Base-by-base conservation (phyloP, 139 green algal genomes). In the Volvox africanus region DNA sequence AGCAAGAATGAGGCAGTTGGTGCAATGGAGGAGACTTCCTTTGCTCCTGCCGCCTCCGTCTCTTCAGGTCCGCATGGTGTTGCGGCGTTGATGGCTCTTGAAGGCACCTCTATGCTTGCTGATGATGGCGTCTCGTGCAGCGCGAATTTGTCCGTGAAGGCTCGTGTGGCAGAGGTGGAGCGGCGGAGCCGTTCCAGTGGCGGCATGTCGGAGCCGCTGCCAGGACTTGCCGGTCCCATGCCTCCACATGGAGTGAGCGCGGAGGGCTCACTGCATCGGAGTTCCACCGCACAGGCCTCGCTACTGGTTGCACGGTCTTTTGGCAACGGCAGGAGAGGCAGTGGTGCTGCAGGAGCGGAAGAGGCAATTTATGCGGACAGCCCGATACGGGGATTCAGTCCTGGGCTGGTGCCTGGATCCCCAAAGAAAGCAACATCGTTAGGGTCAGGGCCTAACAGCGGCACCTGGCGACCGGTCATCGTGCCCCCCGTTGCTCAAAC, bases 161-260 rank as follows among this genome's bases (percentile, higher is more conserved):
- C 61, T 3, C 82, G 61, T 6, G 82, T 87, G 32, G 82, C 82
- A 22, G 82, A 61, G 17, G 82, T 87, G 19, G 82, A 87, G 82
- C 50, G 44, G 28, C 55, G 35, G 33, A 67, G 19, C 82, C 33
- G 33, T 11, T 65, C 33, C 30, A 21, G 62, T 35, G 36, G 65
- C 82, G 62, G 67, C 35, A 19, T 76, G 82, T 17, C 30, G 30
- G 55, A 77, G 50, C 80, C 55, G 13, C n/a, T 82, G 12, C 76
- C 76, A 61, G 76, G 1, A 14, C 76, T 55, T 24, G 65, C 65
- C 65, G 21, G 24, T 73, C 65, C 21, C 65, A 73, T 55, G 44
- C 44, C 44, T 5, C 44, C 44, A 14, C 9, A 5, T 55, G 44
- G 44, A 14, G 44, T 55, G 44, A 55, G 9, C 44, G 44, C 44